Evolutionary conservation across 306 rosid genomes (phyloP), one percentile per base, ranked within the genome.

Genomic region (Cyclanthera cordifolia): DNA sequence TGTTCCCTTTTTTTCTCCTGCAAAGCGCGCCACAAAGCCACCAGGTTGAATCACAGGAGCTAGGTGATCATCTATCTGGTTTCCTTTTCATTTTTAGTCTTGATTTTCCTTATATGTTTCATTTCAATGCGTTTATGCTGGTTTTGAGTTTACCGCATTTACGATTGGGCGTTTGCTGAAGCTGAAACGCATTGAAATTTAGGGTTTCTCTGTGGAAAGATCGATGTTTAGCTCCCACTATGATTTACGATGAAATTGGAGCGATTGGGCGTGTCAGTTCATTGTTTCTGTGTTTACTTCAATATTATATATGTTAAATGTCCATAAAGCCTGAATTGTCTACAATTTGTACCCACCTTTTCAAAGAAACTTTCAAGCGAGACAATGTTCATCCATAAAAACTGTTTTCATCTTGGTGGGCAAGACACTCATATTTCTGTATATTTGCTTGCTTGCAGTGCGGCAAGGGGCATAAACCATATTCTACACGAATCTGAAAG

Each of bases 381-480:
- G 41, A 34, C 41, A 1, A 6, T 34, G 41, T 28, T n/a, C n/a
- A n/a, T n/a, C n/a, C n/a, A n/a, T n/a, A n/a, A n/a, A n/a, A n/a
- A n/a, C n/a, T 43, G 16, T 43, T 43, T 28, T 57, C 45, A 19
- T 17, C 46, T 30, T 28, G 16, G 24, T 16, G 66, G 66, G 15
- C 15, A 17, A 17, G 15, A 17, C 51, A 41, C 15, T 65, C 39
- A 65, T 24, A 45, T 65, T 19, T 52, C 16, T 59, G 59, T 65
- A 51, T 19, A 41, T 41, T 47, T 70, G 70, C 41, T 76, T 64
- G 52, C 84, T 70, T 76, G 67, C 74, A 89, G 95, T 58, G 95
- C 98, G 20, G 98, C 94, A 30, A 84, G 96, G 82, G 96, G 96
- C 72, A 87, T 86, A 82, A 93, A 89, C 79, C 98, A 87, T 82